Conservation (phyloP, 2,329 filamentous ascomycete genomes). For the Arthrobotrys entomopaga region DNA sequence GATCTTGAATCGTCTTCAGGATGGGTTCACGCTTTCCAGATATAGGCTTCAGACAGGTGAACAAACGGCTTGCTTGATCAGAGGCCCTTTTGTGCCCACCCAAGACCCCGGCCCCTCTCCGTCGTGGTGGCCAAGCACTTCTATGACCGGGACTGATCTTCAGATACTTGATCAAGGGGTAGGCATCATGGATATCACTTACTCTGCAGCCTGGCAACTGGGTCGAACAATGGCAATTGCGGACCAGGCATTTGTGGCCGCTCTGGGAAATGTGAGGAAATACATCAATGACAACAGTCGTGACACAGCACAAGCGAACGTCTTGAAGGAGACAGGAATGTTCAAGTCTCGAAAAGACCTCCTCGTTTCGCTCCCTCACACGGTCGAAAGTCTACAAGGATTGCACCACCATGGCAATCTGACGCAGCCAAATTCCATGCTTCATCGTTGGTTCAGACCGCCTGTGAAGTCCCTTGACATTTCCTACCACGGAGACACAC, state of each 20-base stretch:
- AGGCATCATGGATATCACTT: conserved; percentile 64
- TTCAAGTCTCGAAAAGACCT: conserved; percentile 11
- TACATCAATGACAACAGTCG: no score
- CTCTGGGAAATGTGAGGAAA: conserved; percentile 55
- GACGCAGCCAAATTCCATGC: no score
- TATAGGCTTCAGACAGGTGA: conserved; percentile 64
- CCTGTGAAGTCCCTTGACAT: no score
- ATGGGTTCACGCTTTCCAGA: conserved; percentile 63
- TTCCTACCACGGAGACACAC: no score
- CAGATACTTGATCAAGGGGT: conserved; percentile 63
- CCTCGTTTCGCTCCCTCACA: background rate
- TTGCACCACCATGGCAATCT: no score
- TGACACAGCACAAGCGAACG: conserved; percentile 7
- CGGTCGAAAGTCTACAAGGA: no score
- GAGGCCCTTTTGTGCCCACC: conserved; percentile 62
- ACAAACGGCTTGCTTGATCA: conserved; percentile 61
- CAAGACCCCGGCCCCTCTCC: conserved; percentile 34
- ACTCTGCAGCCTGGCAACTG: conserved; percentile 64
- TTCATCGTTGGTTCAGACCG: no score
- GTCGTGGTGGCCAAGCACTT: conserved; percentile 52
- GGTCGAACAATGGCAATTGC: conserved; percentile 63
- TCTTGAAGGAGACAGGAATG: background rate
- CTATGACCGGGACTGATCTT: conserved; percentile 61
- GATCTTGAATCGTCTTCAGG: conserved; percentile 57
- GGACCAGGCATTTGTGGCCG: conserved; percentile 60